Evolutionary conservation across 805 yeast genomes (phyloP), one percentile per base, ranked within the genome.

Genomic region (Kluyveromyces dobzhanskii): DNA sequence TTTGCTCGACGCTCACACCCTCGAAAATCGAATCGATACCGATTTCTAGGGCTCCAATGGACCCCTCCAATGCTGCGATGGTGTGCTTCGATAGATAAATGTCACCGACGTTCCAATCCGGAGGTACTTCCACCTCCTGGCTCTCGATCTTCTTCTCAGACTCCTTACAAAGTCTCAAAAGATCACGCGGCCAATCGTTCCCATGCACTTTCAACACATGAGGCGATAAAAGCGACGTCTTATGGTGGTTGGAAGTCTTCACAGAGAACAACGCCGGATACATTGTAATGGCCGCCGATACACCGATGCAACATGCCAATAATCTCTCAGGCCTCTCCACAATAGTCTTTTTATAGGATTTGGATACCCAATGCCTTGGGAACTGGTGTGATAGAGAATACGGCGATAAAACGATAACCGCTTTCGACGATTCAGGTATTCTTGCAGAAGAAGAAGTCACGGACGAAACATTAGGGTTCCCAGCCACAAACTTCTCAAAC

Each of bases 301-400:
- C 71, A 1, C 95, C 95, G 42, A 85, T 64, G n/a, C 85, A 76
- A 7, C 79, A 67, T 0, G 94, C 92, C 39, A 80, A 66, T 33
- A 85, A 61, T 23, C 95, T 65, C 57, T 85, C 88, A 1, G 95
- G 95, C 32, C 90, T 64, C 59, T 85, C 95, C 18, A 85, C 90
- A 26, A 85, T 79, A 0, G 87, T 74, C 13, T 80, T 64, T 31
- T 72, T 57, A 49, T 80, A 80, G 1, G 76, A 58, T 53, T 79
- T 82, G 6, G 84, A 64, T 2, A 78, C 86, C 95, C 95, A 85
- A 21, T 66, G 65, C 28, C 95, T 68, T 4, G 85, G 78, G 56
- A 82, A 85, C 0, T 75, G 74, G 60, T 85, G 95, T 44, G 76
- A 73, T 24, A 81, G 66, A 1, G 86, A 76, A 41, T 73, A 66